Conservation (phyloP, 2,329 filamentous ascomycete genomes). For the Fusarium sp. region DNA sequence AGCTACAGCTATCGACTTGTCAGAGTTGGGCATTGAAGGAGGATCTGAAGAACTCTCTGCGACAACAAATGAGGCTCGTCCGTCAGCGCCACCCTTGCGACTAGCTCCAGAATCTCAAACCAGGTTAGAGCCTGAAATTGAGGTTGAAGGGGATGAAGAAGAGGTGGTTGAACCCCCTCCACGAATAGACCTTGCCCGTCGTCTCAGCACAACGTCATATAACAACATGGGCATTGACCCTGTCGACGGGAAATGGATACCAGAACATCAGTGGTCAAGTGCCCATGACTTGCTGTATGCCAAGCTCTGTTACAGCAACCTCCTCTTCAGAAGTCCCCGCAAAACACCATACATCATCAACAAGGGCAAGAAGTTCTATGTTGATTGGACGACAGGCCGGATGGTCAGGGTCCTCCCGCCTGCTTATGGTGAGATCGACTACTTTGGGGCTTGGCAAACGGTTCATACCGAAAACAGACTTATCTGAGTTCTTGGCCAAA, state of each 20-base stretch:
- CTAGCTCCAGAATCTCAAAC: constrained; percentile 39
- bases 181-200: constrained; percentile 52
- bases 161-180: constrained; percentile 42
- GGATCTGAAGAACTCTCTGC: constrained; percentile 41
- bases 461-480: constrained; percentile 63
- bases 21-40: constrained; percentile 40
- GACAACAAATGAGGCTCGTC: constrained; percentile 30
- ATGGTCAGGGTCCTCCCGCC: constrained; percentile 67
- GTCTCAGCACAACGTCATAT: constrained; percentile 61
- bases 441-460: constrained; percentile 63
- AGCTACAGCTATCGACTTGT: constrained; percentile 44
- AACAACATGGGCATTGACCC: constrained; percentile 60
- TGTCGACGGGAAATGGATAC: constrained; percentile 68
- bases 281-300: constrained; percentile 71
- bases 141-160: constrained; percentile 40
- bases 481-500: constrained; percentile 50
- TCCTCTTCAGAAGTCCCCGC: constrained; percentile 67
- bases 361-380: constrained; percentile 69
- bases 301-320: constrained; percentile 70
- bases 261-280: constrained; percentile 65
- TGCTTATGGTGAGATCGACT: constrained; percentile 64
- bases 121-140: constrained; percentile 39
- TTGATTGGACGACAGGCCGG: constrained; percentile 69
- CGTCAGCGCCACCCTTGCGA: constrained; percentile 26
- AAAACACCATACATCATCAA: constrained; percentile 70